A percentile compares a stretch with the other conserved stretches of the same genome.
phyloP scores from a whole-genome alignment of 176 grass and related monocot species.

The Hsuehochloa calcarea region DNA sequence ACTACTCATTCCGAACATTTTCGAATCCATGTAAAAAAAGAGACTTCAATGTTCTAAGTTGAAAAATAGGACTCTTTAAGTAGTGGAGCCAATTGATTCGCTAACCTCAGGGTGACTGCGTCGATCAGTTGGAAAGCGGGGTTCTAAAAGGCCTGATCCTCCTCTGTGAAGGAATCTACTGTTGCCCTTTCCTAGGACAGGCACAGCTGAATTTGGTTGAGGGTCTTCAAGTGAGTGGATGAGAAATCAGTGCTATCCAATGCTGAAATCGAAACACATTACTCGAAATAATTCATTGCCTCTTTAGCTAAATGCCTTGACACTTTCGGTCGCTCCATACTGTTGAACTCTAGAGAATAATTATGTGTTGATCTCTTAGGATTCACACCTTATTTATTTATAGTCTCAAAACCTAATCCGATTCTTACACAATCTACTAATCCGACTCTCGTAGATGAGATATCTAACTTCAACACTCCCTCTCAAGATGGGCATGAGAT shows the following conservation, averaged over 20 bases:
- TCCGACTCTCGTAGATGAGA: no score
- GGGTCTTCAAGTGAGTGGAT: constrained; percentile 65
- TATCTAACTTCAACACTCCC: no score
- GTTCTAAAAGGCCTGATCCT: constrained; percentile 40
- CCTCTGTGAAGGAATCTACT: constrained; percentile 54
- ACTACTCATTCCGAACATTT: not conserved
- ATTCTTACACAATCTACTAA: no score
- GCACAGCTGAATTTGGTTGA: constrained; percentile 41
- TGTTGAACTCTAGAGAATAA: no score
- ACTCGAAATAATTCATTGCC: constrained; percentile 93
- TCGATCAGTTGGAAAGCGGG: constrained; percentile 30
- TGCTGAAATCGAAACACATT: constrained; percentile 86
- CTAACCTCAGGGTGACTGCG: constrained; percentile 41
- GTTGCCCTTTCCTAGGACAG: constrained; percentile 39
- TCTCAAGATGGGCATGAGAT: no score
- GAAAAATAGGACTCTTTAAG: not conserved
- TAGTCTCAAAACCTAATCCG: no score
- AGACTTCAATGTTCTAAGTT: not conserved
- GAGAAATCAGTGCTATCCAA: constrained; percentile 88
- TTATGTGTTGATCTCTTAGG: no score
- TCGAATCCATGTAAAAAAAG: not conserved
- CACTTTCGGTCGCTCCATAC: constrained; percentile 46
- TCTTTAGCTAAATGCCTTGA: constrained; percentile 88
- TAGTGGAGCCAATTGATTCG: not conserved
- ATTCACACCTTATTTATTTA: no score